Percentiles rank a stretch among this genome's conserved stretches.
Conservation (phyloP, 2,329 filamentous ascomycete species). For the Colletotrichum sidae region DNA sequence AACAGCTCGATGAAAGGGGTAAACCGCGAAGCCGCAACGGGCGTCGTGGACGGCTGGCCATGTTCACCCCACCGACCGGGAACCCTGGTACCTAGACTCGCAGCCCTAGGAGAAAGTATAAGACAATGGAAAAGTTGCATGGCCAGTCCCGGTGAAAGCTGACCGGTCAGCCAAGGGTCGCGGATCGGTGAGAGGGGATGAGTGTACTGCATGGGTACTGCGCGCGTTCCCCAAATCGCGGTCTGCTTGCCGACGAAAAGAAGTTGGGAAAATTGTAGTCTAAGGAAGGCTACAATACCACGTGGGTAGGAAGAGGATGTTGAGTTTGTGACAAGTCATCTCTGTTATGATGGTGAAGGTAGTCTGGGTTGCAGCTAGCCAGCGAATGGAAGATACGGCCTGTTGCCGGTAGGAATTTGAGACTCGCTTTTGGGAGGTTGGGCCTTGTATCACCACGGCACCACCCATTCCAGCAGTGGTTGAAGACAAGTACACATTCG, state of each 20-base stretch:
- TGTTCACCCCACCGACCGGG: neutral
- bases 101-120: neutral
- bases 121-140: slow-evolving; percentile 2
- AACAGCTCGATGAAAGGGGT: neutral
- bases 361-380: neutral
- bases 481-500: neutral
- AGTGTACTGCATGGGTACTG: slow-evolving; percentile 17
- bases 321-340: slow-evolving; percentile 10
- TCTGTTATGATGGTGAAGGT: neutral
- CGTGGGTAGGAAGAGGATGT: neutral
- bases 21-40: slow-evolving; percentile 1
- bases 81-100: neutral
- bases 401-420: neutral
- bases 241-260: neutral
- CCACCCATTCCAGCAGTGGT: neutral
- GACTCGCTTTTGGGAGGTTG: slow-evolving; percentile 5
- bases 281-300: neutral
- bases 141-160: slow-evolving; percentile 16
- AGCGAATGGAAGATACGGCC: slow-evolving; percentile 5
- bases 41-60: neutral
- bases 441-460: slow-evolving; percentile 10
- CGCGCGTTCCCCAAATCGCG: slow-evolving; percentile 2
- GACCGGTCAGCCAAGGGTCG: slow-evolving; percentile 29
- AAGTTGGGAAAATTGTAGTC: neutral
- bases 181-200: slow-evolving; percentile 29